Conservation (phyloP, 2,329 filamentous ascomycete species). For the Colletotrichum sp. region DNA sequence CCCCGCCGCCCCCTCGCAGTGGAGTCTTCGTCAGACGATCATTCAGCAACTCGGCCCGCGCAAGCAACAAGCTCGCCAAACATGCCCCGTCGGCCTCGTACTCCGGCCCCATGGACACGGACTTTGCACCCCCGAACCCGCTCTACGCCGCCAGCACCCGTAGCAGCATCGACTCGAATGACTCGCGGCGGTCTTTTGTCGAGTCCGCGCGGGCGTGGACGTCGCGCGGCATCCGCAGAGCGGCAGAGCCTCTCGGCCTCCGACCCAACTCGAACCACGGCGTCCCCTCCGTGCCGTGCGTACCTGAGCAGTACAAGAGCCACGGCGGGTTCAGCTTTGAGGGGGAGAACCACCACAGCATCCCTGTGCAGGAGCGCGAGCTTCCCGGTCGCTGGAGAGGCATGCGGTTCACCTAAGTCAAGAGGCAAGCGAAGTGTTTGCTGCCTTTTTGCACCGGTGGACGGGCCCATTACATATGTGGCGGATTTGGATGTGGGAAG, state of each 20-base stretch:
- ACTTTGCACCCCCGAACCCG: slow-evolving; percentile 1
- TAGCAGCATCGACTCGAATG: slow-evolving; percentile 22
- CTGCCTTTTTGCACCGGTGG: neutral
- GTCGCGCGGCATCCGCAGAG: slow-evolving; percentile 11
- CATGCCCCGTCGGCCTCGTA: slow-evolving; percentile 18
- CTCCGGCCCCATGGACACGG: slow-evolving; percentile 3
- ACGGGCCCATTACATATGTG: neutral
- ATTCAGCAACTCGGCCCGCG: slow-evolving; percentile 16
- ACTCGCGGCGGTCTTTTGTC: slow-evolving; percentile 10
- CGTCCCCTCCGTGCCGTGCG: slow-evolving; percentile 48
- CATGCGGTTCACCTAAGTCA: slow-evolving; percentile 7
- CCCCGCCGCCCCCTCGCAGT: neutral
- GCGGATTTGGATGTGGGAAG: neutral
- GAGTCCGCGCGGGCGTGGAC: slow-evolving; percentile 11
- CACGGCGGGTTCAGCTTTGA: slow-evolving; percentile 8
- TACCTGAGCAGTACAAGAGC: slow-evolving; percentile 45
- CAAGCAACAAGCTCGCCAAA: slow-evolving; percentile 31
- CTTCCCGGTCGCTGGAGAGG: slow-evolving; percentile 10
- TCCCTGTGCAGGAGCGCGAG: slow-evolving; percentile 10
- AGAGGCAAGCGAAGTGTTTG: slow-evolving; percentile 11
- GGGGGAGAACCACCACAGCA: slow-evolving; percentile 4
- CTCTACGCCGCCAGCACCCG: slow-evolving; percentile 8
- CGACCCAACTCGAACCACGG: slow-evolving; percentile 52
- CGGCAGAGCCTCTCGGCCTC: slow-evolving; percentile 36
- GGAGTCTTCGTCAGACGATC: slow-evolving; percentile 10